Conservation (phyloP, 2,329 filamentous ascomycete genomes). For the Chaetomiaceae sp. region DNA sequence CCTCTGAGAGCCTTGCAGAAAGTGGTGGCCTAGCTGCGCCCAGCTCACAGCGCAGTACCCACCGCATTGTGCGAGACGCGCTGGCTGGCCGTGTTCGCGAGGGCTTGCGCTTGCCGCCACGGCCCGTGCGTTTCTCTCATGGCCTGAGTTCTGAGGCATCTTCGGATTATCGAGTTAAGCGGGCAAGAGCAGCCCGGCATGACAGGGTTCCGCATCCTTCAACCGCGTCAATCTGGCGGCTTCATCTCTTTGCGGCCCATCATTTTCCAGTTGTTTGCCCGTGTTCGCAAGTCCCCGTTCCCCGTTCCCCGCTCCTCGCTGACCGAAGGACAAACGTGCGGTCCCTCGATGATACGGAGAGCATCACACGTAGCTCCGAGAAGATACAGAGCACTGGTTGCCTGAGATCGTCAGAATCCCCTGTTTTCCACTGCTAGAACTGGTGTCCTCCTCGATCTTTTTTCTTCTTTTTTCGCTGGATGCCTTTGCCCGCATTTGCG, state of each 20-base stretch:
- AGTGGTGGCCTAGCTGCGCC: slow-evolving; percentile 24
- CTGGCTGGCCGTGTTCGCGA: slow-evolving; percentile 8
- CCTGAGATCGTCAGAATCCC: too few species aligned
- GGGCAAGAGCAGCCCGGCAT: slow-evolving; percentile 10
- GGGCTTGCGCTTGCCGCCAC: slow-evolving; percentile 3
- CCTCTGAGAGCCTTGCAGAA: slow-evolving; percentile 19
- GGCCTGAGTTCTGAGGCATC: neutral
- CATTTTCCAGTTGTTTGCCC: slow-evolving; percentile 5
- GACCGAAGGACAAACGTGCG: too few species aligned
- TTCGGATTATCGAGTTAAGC: slow-evolving; percentile 22
- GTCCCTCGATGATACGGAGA: too few species aligned
- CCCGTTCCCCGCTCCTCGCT: too few species aligned
- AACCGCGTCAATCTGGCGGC: slow-evolving; percentile 18
- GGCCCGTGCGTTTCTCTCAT: neutral
- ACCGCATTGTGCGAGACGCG: slow-evolving; percentile 11
- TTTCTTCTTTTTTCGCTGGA: too few species aligned
- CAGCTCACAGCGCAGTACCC: slow-evolving; percentile 5
- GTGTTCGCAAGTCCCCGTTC: too few species aligned
- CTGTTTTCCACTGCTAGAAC: too few species aligned
- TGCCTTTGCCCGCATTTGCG: too few species aligned
- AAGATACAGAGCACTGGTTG: too few species aligned
- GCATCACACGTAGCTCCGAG: too few species aligned
- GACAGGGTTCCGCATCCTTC: slow-evolving; percentile 26
- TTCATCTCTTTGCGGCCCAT: slow-evolving; percentile 9
- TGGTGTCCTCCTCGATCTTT: too few species aligned